Percentiles rank a stretch among this genome's conserved stretches.
Evolutionary conservation across 1,139 yeast species (phyloP).

Genomic region (Scheffersomyces segobiensis): DNA sequence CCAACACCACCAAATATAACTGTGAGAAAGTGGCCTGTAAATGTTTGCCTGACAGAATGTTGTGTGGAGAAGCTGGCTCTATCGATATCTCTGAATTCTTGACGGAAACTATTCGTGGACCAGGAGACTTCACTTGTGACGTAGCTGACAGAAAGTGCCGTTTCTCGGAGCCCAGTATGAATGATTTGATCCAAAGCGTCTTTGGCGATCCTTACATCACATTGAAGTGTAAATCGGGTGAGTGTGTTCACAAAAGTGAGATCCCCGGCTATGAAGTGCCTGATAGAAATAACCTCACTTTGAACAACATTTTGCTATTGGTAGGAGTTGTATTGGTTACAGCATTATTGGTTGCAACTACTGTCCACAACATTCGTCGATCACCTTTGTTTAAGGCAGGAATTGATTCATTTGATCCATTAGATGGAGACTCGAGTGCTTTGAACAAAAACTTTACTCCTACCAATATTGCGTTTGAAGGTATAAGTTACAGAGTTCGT

Average conservation of each 20-base stretch:
- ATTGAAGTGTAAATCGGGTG: conserved; percentile 78
- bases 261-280: conserved; percentile 88
- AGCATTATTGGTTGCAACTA: conserved; percentile 36
- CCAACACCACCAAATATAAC: conserved; percentile 71
- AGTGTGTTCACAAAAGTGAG: conserved; percentile 88
- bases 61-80: conserved; percentile 92
- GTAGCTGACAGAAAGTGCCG: conserved; percentile 58
- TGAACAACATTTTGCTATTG: conserved; percentile 51
- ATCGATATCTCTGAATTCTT: conserved; percentile 92
- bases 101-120: conserved; percentile 86
- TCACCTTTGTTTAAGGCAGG: conserved; percentile 60
- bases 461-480: conserved; percentile 73
- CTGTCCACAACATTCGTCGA: conserved; percentile 54
- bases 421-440: conserved; percentile 41
- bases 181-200: conserved; percentile 81
- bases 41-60: conserved; percentile 88
- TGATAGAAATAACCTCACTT: conserved; percentile 50
- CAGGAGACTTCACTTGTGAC: conserved; percentile 89
- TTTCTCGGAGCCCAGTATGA: conserved; percentile 95
- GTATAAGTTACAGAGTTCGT: conserved; percentile 62
- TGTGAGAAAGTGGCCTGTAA: conserved; percentile 79
- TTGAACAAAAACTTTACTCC: conserved; percentile 65
- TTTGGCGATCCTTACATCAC: conserved; percentile 93
- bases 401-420: conserved; percentile 17
- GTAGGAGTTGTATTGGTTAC: conserved; percentile 49